Evolutionary conservation across 2,329 filamentous ascomycete genomes (phyloP).

Genomic region (Penicillium fuscoglaucum): DNA sequence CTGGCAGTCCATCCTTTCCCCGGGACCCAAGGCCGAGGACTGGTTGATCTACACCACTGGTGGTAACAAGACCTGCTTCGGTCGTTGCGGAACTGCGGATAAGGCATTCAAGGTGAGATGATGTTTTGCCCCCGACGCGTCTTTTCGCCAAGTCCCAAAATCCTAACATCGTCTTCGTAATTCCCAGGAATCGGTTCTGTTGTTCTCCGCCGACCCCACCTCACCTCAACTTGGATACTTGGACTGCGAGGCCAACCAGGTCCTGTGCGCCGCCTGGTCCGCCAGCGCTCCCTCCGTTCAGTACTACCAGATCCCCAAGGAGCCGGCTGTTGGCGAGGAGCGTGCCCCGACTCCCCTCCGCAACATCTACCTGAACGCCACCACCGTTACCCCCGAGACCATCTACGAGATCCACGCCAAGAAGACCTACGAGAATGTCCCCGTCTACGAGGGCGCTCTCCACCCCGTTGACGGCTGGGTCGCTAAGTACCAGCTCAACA

Average conservation of each 20-base stretch:
- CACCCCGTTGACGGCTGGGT: constrained; percentile 63
- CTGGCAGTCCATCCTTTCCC: constrained; percentile 55
- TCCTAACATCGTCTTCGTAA: constrained; percentile 1
- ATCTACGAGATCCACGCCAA: constrained; percentile 59
- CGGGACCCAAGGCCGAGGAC: constrained; percentile 47
- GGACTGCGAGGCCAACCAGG: constrained; percentile 59
- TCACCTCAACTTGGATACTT: constrained; percentile 59
- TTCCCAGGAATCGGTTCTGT: constrained; percentile 51
- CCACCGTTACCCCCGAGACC: constrained; percentile 56
- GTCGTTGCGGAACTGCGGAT: constrained; percentile 56
- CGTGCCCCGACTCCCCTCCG: constrained; percentile 55
- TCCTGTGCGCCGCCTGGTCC: constrained; percentile 63
- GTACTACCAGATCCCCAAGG: constrained; percentile 58
- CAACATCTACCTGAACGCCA: constrained; percentile 58
- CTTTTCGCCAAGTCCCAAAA: background rate
- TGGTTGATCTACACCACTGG: constrained; percentile 64
- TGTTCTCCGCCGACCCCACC: constrained; percentile 55
- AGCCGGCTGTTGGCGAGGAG: constrained; percentile 52
- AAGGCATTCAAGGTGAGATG: constrained; percentile 52
- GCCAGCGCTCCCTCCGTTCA: constrained; percentile 57
- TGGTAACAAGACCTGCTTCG: constrained; percentile 65
- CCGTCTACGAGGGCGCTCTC: constrained; percentile 58
- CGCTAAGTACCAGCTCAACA: constrained; percentile 53
- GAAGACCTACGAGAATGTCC: constrained; percentile 54
- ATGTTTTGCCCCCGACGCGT: background rate